Evolutionary conservation across 2,329 filamentous ascomycete species (phyloP).

Genomic region (Monosporascus sp.): DNA sequence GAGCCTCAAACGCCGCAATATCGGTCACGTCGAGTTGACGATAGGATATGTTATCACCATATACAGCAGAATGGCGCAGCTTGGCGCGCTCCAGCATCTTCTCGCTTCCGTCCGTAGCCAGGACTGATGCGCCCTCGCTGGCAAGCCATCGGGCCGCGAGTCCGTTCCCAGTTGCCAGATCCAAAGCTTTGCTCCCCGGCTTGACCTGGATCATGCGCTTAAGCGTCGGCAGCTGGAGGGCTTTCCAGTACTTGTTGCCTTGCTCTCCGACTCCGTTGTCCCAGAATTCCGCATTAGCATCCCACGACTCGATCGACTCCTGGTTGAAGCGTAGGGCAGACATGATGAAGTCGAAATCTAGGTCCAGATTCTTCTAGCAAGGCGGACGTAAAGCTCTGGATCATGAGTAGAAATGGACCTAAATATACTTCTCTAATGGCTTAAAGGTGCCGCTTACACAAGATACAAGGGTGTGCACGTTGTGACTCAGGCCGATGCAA

Average conservation of each 20-base stretch:
- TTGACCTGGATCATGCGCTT: slow-evolving; percentile 27
- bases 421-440: too few species aligned
- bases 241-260: slow-evolving; percentile 41
- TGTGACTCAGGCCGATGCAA: not conserved
- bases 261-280: slow-evolving; percentile 32
- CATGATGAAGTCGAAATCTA: not conserved
- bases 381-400: too few species aligned
- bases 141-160: slow-evolving; percentile 42
- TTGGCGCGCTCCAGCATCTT: slow-evolving; percentile 36
- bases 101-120: slow-evolving; percentile 40
- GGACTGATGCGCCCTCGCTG: slow-evolving; percentile 29
- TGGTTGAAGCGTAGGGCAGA: slow-evolving; percentile 2
- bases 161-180: slow-evolving; percentile 47
- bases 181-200: slow-evolving; percentile 31
- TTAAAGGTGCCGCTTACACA: too few species aligned
- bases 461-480: not conserved
- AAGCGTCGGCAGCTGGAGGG: slow-evolving; percentile 37
- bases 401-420: too few species aligned
- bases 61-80: slow-evolving; percentile 8
- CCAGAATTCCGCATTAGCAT: slow-evolving; percentile 38
- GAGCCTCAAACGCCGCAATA: slow-evolving; percentile 23
- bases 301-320: slow-evolving; percentile 31
- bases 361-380: not conserved
- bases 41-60: slow-evolving; percentile 23
- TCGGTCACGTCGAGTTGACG: slow-evolving; percentile 35